Evolutionary conservation across 805 yeast species (phyloP), one percentile per base, ranked within the genome.

Genomic region (Kazachstania viticola): DNA sequence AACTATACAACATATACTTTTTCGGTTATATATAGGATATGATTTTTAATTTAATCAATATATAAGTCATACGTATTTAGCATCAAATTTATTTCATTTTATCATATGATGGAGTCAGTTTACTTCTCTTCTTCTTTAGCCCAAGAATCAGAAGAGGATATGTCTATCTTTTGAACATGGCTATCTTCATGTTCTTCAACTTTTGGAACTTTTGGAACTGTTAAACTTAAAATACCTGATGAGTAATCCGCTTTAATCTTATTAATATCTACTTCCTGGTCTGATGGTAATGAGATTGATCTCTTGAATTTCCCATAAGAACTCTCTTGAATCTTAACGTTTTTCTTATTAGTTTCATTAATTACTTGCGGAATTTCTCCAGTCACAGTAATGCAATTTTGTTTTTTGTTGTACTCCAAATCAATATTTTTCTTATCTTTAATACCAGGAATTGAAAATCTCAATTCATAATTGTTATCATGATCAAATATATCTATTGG

Each of bases 381-480:
- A 30, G 61, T 51, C 21, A 69, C 47, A 11, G 55, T 44, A 33
- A 69, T 48, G 38, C 64, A 62, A 33, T 65, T 63, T 14, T 56
- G 51, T 25, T 64, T 64, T 37, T 64, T 57, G 45, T 68, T 61
- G 50, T 61, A 69, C 45, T 69, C 73, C 33, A 68, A 46, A 11
- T 60, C 51, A 41, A 66, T 55, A 27, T 60, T 50, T 14, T 67
- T 67, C 44, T 60, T 62, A 2, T 55, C 38, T 27, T 54, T 45
- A 14, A 68, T 69, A 33, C 74, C 74, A 8, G 74, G 71, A 32
- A 68, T 50, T 1, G 71, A 60, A 4, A 67, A 56, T 23, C 59
- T 60, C 23, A 69, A 44, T 27, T 58, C 62, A 38, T 63, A 67
- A 14, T 51, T 42, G 28, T 58, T 49, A 4, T 64, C 66, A 28